phyloP scores from a whole-genome alignment of 1,284 basidiomycete species.

The Cryptococcus hybrid region DNA sequence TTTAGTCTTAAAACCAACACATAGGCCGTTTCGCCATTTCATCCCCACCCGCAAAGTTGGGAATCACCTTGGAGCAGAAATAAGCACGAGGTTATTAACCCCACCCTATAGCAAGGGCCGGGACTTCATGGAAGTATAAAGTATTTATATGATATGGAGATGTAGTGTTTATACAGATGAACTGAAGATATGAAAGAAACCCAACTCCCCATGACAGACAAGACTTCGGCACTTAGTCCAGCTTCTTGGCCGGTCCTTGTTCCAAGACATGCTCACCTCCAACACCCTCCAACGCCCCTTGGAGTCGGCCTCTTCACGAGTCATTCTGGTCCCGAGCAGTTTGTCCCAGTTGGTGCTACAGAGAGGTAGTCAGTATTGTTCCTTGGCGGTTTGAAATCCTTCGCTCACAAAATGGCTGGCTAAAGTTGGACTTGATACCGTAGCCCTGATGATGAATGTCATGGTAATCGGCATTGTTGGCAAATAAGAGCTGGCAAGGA shows the following conservation, averaged over 20 bases:
- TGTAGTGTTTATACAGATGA: neutral
- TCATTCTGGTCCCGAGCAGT: conserved; percentile 49
- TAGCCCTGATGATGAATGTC: conserved; percentile 95
- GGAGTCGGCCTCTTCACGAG: conserved; percentile 37
- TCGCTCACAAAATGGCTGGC: conserved; percentile 76
- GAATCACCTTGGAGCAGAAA: no score
- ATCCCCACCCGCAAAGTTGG: no score
- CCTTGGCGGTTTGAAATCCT: conserved; percentile 1
- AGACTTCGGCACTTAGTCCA: conserved; percentile 5
- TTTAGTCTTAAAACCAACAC: no score
- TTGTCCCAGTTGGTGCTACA: conserved; percentile 50
- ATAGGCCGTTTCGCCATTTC: no score
- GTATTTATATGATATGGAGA: neutral
- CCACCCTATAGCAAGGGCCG: no score
- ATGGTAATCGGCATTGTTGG: conserved; percentile 97
- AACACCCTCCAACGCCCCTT: conserved; percentile 27
- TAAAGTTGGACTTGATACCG: conserved; percentile 95
- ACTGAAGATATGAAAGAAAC: neutral
- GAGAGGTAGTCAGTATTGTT: neutral
- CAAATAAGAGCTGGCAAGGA: conserved; percentile 78
- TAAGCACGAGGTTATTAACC: no score
- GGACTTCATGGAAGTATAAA: no score
- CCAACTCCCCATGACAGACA: no score
- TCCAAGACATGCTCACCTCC: conserved; percentile 13
- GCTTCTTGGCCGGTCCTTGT: conserved; percentile 12